Conservation (phyloP, 139 green algal genomes). For the Chlamydomonas incerta region DNA sequence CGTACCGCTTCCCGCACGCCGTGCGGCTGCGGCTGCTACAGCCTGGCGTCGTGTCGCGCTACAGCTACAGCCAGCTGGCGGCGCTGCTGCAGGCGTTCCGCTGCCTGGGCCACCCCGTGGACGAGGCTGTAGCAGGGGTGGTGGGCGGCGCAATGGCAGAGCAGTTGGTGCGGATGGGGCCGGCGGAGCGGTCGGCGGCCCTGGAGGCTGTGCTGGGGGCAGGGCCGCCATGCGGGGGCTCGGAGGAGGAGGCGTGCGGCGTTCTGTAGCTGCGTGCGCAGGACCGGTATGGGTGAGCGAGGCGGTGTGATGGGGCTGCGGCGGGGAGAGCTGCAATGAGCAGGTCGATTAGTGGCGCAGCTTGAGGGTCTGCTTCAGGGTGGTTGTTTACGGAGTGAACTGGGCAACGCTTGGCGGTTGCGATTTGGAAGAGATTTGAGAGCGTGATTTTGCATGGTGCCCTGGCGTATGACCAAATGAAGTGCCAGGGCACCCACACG, state of each 20-base stretch:
- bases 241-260: not conserved
- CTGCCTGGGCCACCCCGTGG: not conserved
- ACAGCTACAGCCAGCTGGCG: constrained; percentile 15
- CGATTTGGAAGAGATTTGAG: too few relatives aligned
- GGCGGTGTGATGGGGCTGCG: too few relatives aligned
- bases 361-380: too few relatives aligned
- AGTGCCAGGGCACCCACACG: too few relatives aligned
- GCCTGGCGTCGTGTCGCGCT: not conserved
- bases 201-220: constrained; percentile 5
- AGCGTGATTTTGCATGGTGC: too few relatives aligned
- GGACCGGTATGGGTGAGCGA: too few relatives aligned
- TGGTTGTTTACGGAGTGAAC: too few relatives aligned
- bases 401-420: too few relatives aligned
- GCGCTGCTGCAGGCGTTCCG: constrained; percentile 26
- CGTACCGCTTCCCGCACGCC: constrained; percentile 31
- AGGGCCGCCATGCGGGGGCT: not conserved
- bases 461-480: too few relatives aligned
- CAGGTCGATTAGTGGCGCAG: too few relatives aligned
- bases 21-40: constrained; percentile 22
- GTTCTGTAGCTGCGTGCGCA: too few relatives aligned
- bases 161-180: constrained; percentile 8
- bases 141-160: constrained; percentile 13
- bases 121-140: not conserved
- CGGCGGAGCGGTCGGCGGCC: constrained; percentile 1
- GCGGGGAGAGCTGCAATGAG: too few relatives aligned